Percentiles rank a stretch among this genome's conserved stretches.
phyloP scores from a whole-genome alignment of 495 filamentous ascomycete genomes.

The Xeromyces bisporus region DNA sequence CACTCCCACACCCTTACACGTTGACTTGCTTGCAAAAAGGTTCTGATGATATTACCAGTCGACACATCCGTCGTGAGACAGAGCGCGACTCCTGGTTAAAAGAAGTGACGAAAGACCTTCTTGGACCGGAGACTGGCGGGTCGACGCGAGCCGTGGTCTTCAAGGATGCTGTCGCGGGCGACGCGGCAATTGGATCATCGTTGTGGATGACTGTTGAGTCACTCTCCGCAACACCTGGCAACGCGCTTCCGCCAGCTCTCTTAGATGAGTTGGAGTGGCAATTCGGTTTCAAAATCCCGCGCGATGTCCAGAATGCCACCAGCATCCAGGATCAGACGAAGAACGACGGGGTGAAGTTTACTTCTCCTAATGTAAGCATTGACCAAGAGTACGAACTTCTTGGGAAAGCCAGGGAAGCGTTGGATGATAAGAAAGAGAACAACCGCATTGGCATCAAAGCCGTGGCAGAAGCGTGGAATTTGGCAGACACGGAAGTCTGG shows the following conservation, averaged over 20 bases:
- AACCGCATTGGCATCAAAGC: slow-evolving; percentile 29
- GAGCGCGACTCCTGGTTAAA: slow-evolving; percentile 67
- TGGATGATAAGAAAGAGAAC: slow-evolving; percentile 23
- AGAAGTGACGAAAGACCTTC: slow-evolving; percentile 51
- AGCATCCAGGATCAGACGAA: slow-evolving; percentile 33
- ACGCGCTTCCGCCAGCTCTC: slow-evolving; percentile 23
- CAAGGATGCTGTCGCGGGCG: slow-evolving; percentile 66
- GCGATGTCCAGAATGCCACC: slow-evolving; percentile 32
- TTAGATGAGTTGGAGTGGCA: slow-evolving; percentile 65
- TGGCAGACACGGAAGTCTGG: slow-evolving; percentile 89
- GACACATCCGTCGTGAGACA: slow-evolving; percentile 58
- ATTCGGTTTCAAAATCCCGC: slow-evolving; percentile 70
- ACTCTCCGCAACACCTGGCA: slow-evolving; percentile 23
- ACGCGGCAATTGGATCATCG: slow-evolving; percentile 37
- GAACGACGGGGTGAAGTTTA: slow-evolving; percentile 21
- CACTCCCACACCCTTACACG: slow-evolving; percentile 83
- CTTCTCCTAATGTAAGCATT: slow-evolving; percentile 30
- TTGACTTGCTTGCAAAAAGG: slow-evolving; percentile 41
- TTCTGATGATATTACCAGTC: slow-evolving; percentile 38
- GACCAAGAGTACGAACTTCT: slow-evolving; percentile 43
- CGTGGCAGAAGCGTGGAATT: slow-evolving; percentile 77
- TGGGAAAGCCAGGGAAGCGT: slow-evolving; percentile 36
- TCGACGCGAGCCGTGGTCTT: slow-evolving; percentile 49
- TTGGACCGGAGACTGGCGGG: slow-evolving; percentile 41
- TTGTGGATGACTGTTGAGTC: slow-evolving; percentile 74